Conservation (phyloP, 2,329 filamentous ascomycete genomes). For the Parastagonospora nodorum region DNA sequence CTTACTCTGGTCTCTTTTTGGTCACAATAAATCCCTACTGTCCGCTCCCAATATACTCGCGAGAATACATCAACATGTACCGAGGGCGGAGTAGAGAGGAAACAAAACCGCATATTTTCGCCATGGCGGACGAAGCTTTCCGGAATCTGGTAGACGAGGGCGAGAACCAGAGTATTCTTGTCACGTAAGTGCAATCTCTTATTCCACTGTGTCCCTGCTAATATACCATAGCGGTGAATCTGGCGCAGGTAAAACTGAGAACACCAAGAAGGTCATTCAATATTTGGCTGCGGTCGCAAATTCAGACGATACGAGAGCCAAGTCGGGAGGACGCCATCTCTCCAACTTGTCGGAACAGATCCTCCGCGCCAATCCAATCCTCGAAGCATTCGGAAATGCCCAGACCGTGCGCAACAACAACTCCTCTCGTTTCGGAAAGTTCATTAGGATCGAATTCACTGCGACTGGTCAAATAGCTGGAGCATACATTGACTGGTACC, state of each 20-base stretch:
- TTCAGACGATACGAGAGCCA: slow-evolving; percentile 69
- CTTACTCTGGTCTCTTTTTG: slow-evolving; percentile 94
- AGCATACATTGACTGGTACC: slow-evolving; percentile 98
- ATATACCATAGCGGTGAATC: slow-evolving; percentile 73
- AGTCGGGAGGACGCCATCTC: slow-evolving; percentile 68
- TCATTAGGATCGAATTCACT: slow-evolving; percentile 95
- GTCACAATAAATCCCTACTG: slow-evolving; percentile 98
- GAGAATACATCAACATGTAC: slow-evolving; percentile 99
- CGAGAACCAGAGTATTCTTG: slow-evolving; percentile 94
- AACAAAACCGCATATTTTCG: slow-evolving; percentile 95
- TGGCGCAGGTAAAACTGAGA: slow-evolving; percentile 97
- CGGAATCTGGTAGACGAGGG: slow-evolving; percentile 94
- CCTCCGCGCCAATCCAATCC: slow-evolving; percentile 90
- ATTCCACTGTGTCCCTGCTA: slow-evolving; percentile 10
- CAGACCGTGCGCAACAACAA: slow-evolving; percentile 99
- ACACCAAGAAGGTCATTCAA: slow-evolving; percentile 99
- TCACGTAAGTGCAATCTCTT: slow-evolving; percentile 64
- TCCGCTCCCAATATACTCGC: slow-evolving; percentile 89
- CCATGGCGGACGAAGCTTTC: slow-evolving; percentile 96
- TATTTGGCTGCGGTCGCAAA: slow-evolving; percentile 94
- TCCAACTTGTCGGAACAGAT: slow-evolving; percentile 96
- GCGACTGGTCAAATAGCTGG: slow-evolving; percentile 87
- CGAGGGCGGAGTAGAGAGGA: slow-evolving; percentile 89
- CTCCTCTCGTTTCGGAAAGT: slow-evolving; percentile 97
- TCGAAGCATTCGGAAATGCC: slow-evolving; percentile 97